A percentile compares a stretch with the other conserved stretches of the same genome.
phyloP scores from a whole-genome alignment of 2,329 filamentous ascomycete genomes.

The Beauveria australis region DNA sequence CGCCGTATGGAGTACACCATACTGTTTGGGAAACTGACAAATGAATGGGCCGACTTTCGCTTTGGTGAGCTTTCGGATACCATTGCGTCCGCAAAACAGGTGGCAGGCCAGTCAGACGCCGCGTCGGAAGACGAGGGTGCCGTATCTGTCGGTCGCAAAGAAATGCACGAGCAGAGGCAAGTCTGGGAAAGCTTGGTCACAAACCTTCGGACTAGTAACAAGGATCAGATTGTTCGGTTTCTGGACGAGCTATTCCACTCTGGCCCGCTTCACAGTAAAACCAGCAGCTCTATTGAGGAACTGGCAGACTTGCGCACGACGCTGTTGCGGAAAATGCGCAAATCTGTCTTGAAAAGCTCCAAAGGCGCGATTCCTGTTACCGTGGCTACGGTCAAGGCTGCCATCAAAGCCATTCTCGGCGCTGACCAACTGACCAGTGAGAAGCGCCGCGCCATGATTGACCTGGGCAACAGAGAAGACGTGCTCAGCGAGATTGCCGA shows the following conservation, averaged over 20 bases:
- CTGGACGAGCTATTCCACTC: slow-evolving; percentile 40
- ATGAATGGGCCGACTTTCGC: slow-evolving; percentile 8
- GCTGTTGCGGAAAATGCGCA: neutral
- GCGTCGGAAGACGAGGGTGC: slow-evolving; percentile 21
- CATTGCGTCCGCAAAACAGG: neutral
- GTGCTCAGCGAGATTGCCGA: slow-evolving; percentile 34
- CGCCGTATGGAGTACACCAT: slow-evolving; percentile 7
- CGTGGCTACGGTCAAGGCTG: neutral
- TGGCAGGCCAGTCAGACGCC: neutral
- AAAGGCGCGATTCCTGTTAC: neutral
- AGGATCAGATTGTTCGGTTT: slow-evolving; percentile 37
- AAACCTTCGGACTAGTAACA: slow-evolving; percentile 35
- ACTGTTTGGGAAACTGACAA: slow-evolving; percentile 2
- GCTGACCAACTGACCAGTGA: slow-evolving; percentile 10
- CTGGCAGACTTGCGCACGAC: neutral
- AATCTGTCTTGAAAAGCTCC: neutral
- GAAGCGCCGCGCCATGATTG: slow-evolving; percentile 10
- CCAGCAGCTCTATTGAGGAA: neutral
- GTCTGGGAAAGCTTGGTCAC: slow-evolving; percentile 52
- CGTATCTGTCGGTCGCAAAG: slow-evolving; percentile 40
- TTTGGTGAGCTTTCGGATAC: slow-evolving; percentile 7
- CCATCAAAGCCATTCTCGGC: slow-evolving; percentile 5
- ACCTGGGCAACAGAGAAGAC: slow-evolving; percentile 4
- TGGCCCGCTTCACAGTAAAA: neutral
- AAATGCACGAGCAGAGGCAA: slow-evolving; percentile 44